phyloP scores from a whole-genome alignment of 345 rosid species.

The Gynandropsis gynandra region DNA sequence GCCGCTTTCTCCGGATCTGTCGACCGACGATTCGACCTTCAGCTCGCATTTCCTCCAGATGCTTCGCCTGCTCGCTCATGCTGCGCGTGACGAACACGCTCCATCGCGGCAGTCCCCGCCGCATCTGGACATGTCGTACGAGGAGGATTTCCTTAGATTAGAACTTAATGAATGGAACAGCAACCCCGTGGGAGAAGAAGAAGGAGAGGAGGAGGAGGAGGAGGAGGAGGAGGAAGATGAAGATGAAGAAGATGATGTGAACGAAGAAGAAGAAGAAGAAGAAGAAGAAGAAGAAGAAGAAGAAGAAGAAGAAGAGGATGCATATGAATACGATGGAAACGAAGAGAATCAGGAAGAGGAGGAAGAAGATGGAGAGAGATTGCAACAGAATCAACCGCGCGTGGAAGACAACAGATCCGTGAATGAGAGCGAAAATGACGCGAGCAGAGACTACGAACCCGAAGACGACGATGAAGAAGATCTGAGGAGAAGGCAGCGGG shows the following conservation, averaged over 20 bases:
- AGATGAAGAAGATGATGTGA: slow-evolving; percentile 28
- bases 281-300: no score
- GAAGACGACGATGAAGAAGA: slow-evolving; percentile 30
- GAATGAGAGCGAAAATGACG: slow-evolving; percentile 25
- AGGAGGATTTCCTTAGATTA: slow-evolving; percentile 56
- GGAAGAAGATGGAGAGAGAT: slow-evolving; percentile 14
- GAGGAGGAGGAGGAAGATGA: slow-evolving; percentile 42
- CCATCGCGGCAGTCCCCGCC: no score
- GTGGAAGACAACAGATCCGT: slow-evolving; percentile 24
- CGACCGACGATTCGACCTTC: slow-evolving; percentile 36
- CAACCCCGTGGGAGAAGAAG: slow-evolving; percentile 42
- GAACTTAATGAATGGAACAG: slow-evolving; percentile 54
- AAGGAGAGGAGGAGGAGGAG: slow-evolving; percentile 45
- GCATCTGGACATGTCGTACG: slow-evolving; percentile 34
- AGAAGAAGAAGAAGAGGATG: no score
- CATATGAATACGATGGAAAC: slow-evolving; percentile 24
- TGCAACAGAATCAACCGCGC: slow-evolving; percentile 11
- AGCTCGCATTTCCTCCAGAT: slow-evolving; percentile 59
- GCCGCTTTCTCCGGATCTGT: slow-evolving; percentile 37
- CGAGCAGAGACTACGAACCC: slow-evolving; percentile 24
- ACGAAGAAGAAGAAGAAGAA: slow-evolving; percentile 9
- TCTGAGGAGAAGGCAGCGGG: slow-evolving; percentile 39
- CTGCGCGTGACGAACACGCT: slow-evolving; percentile 46
- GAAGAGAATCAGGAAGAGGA: slow-evolving; percentile 14
- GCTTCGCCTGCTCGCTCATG: slow-evolving; percentile 47